These are phyloP conservation scores for Trichoderma sp. DNA, from an alignment of 2,329 filamentous ascomycete species.

Conservation along the genomic window DNA sequence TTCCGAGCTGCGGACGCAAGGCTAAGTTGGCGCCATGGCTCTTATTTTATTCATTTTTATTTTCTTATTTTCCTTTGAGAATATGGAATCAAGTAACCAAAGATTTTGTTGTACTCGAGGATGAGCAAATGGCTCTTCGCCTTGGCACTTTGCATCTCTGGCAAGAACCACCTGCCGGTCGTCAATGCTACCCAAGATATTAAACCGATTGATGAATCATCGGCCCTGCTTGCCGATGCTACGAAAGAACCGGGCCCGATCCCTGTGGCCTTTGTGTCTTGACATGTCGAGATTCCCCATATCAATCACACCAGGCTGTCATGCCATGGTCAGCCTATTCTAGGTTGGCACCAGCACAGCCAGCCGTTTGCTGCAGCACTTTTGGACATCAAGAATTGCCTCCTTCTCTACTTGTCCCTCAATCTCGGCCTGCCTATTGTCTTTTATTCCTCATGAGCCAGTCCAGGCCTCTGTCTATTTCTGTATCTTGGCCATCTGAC, in stretches of 20 bases:
- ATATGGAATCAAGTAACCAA: background rate
- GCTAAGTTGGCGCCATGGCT: conserved; percentile 7
- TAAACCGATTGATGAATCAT: background rate
- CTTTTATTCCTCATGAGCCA: background rate
- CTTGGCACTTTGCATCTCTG: background rate
- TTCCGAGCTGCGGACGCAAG: background rate
- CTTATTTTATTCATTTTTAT: background rate
- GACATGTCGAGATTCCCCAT: background rate
- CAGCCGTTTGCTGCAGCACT: background rate
- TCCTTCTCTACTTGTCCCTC: background rate
- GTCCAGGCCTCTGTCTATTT: background rate
- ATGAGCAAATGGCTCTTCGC: background rate
- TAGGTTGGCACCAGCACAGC: background rate
- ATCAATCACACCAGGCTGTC: background rate
- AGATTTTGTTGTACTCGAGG: no score
- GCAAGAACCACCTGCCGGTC: background rate
- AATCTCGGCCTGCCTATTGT: background rate
- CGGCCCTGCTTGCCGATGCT: background rate
- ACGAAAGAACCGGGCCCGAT: background rate
- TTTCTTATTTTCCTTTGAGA: no score
- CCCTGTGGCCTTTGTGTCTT: background rate
- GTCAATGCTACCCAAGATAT: background rate
- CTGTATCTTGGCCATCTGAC: background rate
- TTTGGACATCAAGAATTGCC: background rate
- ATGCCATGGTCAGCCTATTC: background rate